A percentile compares a stretch with the other conserved stretches of the same genome.
These are phyloP conservation scores for Murraya paniculata DNA, from an alignment of 345 rosid species.

Conservation along the genomic window DNA sequence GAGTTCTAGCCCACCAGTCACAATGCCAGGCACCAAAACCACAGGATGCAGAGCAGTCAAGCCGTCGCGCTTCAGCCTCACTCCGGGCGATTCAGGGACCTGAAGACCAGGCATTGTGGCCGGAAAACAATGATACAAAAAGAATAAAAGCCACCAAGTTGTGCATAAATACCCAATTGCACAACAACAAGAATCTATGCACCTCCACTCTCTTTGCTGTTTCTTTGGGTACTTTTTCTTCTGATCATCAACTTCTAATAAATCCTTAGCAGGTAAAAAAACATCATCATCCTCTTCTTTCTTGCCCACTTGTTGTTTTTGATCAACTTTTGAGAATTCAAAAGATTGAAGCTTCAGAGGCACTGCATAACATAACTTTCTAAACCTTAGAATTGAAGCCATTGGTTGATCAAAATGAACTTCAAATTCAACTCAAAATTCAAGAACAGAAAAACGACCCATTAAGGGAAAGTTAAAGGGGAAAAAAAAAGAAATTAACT, in stretches of 20 bases:
- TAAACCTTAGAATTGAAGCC: constrained; percentile 51
- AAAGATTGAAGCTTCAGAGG: constrained; percentile 31
- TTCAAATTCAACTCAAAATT: neutral
- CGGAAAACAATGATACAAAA: constrained; percentile 49
- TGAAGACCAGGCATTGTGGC: constrained; percentile 49
- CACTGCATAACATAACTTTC: constrained; percentile 47
- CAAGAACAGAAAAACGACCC: constrained; percentile 17
- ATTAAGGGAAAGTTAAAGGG: neutral
- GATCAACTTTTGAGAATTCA: constrained; percentile 12
- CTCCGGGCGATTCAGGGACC: constrained; percentile 52
- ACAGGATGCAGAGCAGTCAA: constrained; percentile 61
- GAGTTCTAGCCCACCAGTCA: constrained; percentile 70
- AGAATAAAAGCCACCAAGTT: constrained; percentile 62
- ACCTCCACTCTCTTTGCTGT: constrained; percentile 40
- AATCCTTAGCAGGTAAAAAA: constrained; percentile 9
- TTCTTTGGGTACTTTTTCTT: constrained; percentile 20
- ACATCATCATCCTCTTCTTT: constrained; percentile 15
- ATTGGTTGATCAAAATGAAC: constrained; percentile 12
- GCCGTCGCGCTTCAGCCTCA: constrained; percentile 57
- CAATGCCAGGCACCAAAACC: constrained; percentile 76
- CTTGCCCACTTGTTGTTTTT: constrained; percentile 15
- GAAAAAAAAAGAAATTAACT: neutral
- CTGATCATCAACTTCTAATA: neutral
- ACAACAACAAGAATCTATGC: constrained; percentile 60
- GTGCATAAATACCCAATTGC: constrained; percentile 56